These are phyloP conservation scores for Incumbomyces lentus DNA, from an alignment of 2,329 filamentous ascomycete genomes.

Conservation along the genomic window DNA sequence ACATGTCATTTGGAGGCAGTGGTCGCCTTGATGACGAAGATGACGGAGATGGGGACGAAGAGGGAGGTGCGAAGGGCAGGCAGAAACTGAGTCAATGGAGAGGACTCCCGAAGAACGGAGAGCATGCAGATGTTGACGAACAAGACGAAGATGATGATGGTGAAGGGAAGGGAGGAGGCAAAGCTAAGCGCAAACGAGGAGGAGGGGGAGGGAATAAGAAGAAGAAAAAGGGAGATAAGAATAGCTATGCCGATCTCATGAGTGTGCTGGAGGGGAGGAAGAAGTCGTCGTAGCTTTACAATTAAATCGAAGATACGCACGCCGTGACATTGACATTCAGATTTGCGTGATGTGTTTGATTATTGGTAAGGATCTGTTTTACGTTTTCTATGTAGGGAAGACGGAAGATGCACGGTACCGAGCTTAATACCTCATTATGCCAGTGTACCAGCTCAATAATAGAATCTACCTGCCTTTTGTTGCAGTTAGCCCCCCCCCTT, in stretches of 20 bases:
- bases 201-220: conserved; percentile 24
- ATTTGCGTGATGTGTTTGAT: too few species aligned
- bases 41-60: conserved; percentile 23
- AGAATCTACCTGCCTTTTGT: too few species aligned
- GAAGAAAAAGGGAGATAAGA: conserved; percentile 42
- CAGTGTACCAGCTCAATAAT: too few species aligned
- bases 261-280: conserved; percentile 60
- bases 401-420: too few species aligned
- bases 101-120: not conserved
- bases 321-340: too few species aligned
- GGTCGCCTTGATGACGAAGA: conserved; percentile 63
- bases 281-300: conserved; percentile 8
- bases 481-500: too few species aligned
- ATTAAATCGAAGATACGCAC: too few species aligned
- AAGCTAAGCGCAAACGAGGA: conserved; percentile 38
- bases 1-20: conserved; percentile 51
- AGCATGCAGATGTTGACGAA: not conserved
- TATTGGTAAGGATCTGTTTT: too few species aligned
- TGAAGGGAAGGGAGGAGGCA: conserved; percentile 22
- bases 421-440: too few species aligned
- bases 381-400: too few species aligned
- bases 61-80: conserved; percentile 26
- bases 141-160: conserved; percentile 53
- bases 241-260: conserved; percentile 72
- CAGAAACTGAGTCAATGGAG: conserved; percentile 27